These are phyloP conservation scores for Kuraishia piskuri DNA, from an alignment of 805 yeast genomes.

Conservation along the genomic window DNA sequence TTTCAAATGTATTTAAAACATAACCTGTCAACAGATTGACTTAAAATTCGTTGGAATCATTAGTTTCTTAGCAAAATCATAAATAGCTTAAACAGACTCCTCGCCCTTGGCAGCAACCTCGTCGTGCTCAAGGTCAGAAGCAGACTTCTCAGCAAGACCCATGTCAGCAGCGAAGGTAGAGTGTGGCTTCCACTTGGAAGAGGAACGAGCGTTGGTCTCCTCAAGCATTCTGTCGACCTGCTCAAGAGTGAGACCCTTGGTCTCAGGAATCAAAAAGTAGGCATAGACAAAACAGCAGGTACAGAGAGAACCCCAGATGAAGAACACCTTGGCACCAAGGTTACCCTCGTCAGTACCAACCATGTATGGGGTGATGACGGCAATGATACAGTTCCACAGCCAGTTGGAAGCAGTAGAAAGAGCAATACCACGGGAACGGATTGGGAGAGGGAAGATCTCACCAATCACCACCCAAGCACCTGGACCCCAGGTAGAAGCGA, in stretches of 20 bases:
- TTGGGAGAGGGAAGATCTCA: slow-evolving; percentile 61
- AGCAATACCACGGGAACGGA: slow-evolving; percentile 67
- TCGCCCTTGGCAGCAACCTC: background rate
- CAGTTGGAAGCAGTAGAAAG: slow-evolving; percentile 72
- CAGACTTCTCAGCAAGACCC: slow-evolving; percentile 12
- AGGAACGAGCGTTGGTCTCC: slow-evolving; percentile 25
- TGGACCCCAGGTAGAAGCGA: slow-evolving; percentile 85
- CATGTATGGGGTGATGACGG: slow-evolving; percentile 69
- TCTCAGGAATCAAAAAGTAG: slow-evolving; percentile 66
- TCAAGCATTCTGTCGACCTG: slow-evolving; percentile 53
- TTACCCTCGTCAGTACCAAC: slow-evolving; percentile 57
- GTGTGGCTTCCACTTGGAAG: slow-evolving; percentile 27
- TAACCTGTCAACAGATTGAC: too few relatives aligned
- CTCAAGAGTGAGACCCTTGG: slow-evolving; percentile 75
- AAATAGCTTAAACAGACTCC: too few relatives aligned
- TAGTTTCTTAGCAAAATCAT: too few relatives aligned
- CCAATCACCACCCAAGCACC: slow-evolving; percentile 61
- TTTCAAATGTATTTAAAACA: too few relatives aligned
- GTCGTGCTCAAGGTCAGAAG: background rate
- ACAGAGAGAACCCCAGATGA: slow-evolving; percentile 56
- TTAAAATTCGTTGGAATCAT: too few relatives aligned
- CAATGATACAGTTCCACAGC: slow-evolving; percentile 69
- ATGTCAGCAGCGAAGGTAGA: slow-evolving; percentile 19
- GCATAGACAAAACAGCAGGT: slow-evolving; percentile 50
- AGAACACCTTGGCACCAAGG: slow-evolving; percentile 57